Conservation (phyloP, 2,329 filamentous ascomycete genomes). For the Albophoma yamanashiensis region DNA sequence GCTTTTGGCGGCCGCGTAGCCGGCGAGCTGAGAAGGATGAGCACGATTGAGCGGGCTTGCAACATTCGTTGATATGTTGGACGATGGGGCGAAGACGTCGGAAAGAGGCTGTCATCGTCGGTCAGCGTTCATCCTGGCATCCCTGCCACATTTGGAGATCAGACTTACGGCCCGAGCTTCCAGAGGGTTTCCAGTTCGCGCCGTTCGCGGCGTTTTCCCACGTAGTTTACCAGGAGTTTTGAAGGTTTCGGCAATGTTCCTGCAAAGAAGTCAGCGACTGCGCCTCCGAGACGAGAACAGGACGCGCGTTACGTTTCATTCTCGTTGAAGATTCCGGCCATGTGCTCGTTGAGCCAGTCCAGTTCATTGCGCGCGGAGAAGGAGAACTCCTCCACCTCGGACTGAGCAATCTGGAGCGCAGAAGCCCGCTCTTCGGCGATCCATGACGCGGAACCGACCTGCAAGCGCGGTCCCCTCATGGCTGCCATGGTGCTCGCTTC, state of each 20-base stretch:
- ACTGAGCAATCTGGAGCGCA: conserved; percentile 61
- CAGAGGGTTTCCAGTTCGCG: conserved; percentile 45
- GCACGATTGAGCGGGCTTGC: conserved; percentile 36
- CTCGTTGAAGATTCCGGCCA: conserved; percentile 84
- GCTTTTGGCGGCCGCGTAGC: conserved; percentile 33
- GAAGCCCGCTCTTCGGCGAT: conserved; percentile 74
- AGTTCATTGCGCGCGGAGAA: conserved; percentile 89
- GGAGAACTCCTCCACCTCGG: conserved; percentile 86
- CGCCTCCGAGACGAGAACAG: background rate
- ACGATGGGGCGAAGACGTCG: conserved; percentile 45
- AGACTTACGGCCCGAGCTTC: conserved; percentile 54
- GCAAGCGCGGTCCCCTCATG: conserved; percentile 47
- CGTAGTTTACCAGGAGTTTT: conserved; percentile 82
- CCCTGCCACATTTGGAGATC: background rate
- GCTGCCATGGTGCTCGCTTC: conserved; percentile 23
- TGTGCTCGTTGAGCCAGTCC: conserved; percentile 98
- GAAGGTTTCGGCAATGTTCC: conserved; percentile 89
- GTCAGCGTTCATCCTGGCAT: conserved; percentile 13
- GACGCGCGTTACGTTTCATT: conserved; percentile 59
- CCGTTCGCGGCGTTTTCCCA: conserved; percentile 68
- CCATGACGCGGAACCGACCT: conserved; percentile 79
- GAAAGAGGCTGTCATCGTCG: conserved; percentile 44
- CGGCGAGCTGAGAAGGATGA: conserved; percentile 47
- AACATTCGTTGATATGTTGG: conserved; percentile 43
- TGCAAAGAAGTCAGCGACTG: conserved; percentile 25